phyloP scores from a whole-genome alignment of 805 yeast species.

The Nakazawaea ernobii region DNA sequence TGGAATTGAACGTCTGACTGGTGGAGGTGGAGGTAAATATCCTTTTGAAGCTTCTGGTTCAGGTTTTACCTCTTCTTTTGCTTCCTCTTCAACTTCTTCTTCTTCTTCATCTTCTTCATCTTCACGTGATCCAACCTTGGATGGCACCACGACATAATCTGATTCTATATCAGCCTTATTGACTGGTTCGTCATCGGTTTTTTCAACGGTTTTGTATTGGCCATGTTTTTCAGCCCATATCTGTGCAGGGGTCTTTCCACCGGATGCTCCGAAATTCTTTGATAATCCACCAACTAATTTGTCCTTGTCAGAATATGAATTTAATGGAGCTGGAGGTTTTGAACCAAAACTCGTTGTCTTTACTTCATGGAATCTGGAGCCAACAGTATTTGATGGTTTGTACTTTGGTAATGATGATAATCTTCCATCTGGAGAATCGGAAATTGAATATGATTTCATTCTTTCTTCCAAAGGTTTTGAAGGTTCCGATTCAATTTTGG shows the following conservation, averaged over 20 bases:
- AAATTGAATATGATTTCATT: slow-evolving; percentile 23
- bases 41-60: not conserved
- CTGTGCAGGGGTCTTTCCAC: slow-evolving; percentile 92
- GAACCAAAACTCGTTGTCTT: slow-evolving; percentile 30
- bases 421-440: slow-evolving; percentile 33
- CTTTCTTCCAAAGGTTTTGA: slow-evolving; percentile 45
- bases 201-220: slow-evolving; percentile 41
- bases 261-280: slow-evolving; percentile 55
- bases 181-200: slow-evolving; percentile 26
- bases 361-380: slow-evolving; percentile 38
- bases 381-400: slow-evolving; percentile 44
- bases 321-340: slow-evolving; percentile 23
- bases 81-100: slow-evolving; percentile 19
- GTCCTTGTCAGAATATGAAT: slow-evolving; percentile 27
- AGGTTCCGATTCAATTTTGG: slow-evolving; percentile 41
- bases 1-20: slow-evolving; percentile 8
- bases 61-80: slow-evolving; percentile 18
- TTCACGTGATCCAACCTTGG: slow-evolving; percentile 17
- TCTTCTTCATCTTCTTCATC: slow-evolving; percentile 26
- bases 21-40: slow-evolving; percentile 9
- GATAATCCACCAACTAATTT: slow-evolving; percentile 55
- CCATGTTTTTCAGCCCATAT: slow-evolving; percentile 92
- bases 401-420: slow-evolving; percentile 62
- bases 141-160: slow-evolving; percentile 6
- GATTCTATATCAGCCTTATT: slow-evolving; percentile 13